Conservation (phyloP, 2,329 filamentous ascomycete genomes). For the Fusarium penzigii region DNA sequence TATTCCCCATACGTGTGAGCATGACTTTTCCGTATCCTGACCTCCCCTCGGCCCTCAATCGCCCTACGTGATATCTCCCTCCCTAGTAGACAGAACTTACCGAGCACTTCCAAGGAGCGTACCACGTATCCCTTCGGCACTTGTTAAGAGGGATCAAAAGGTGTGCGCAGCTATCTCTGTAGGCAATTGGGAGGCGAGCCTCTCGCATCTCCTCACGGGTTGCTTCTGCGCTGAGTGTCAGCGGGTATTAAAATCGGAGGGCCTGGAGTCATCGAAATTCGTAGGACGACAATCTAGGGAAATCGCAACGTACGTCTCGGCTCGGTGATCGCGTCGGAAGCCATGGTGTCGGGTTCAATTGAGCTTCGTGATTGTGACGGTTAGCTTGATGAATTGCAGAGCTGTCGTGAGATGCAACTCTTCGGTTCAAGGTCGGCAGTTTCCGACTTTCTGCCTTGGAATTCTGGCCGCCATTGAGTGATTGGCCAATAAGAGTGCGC, state of each 20-base stretch:
- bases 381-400: conserved; percentile 27
- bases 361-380: conserved; percentile 31
- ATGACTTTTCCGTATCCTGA: conserved; percentile 2
- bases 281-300: conserved; percentile 1
- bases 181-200: conserved; percentile 82
- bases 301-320: conserved; percentile 38
- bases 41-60: no score
- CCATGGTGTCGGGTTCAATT: conserved; percentile 41
- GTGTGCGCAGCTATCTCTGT: conserved; percentile 94
- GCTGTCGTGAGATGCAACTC: conserved; percentile 28
- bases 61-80: no score
- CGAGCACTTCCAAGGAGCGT: conserved; percentile 96
- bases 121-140: conserved; percentile 89
- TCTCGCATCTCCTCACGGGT: conserved; percentile 93
- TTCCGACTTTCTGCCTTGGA: conserved; percentile 26
- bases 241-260: conserved; percentile 14
- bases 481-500: conserved; percentile 19
- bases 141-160: conserved; percentile 94
- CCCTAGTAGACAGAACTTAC: conserved; percentile 54
- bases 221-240: conserved; percentile 55
- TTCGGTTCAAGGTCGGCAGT: conserved; percentile 33
- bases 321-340: conserved; percentile 38
- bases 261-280: conserved; percentile 4
- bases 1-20: conserved; percentile 22
- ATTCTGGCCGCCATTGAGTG: conserved; percentile 22